phyloP scores from a whole-genome alignment of 148 eudicot genomes.

The Heliamphora exappendiculata region DNA sequence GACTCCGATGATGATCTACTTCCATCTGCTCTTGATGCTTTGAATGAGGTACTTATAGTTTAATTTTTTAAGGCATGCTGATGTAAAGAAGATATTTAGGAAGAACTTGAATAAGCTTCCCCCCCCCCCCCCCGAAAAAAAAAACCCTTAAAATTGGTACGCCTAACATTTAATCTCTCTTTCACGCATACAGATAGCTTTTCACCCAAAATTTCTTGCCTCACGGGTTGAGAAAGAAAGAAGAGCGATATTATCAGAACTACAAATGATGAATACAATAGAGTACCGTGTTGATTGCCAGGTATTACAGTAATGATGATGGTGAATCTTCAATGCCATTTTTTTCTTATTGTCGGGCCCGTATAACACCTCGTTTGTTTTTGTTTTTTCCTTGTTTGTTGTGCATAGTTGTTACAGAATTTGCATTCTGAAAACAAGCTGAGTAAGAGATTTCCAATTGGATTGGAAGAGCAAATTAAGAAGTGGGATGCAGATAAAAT shows the following conservation, averaged over 20 bases:
- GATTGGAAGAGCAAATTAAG: conserved; percentile 96
- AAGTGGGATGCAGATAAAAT: conserved; percentile 99
- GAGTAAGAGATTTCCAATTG: conserved; percentile 93
- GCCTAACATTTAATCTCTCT: neutral
- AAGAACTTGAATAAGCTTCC: neutral
- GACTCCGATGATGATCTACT: conserved; percentile 84
- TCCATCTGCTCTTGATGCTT: conserved; percentile 90
- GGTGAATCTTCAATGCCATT: conserved; percentile 4
- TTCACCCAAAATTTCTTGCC: conserved; percentile 86
- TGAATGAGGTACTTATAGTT: conserved; percentile 65
- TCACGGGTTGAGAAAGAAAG: conserved; percentile 99
- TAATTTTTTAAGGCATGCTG: neutral
- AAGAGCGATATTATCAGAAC: conserved; percentile 91
- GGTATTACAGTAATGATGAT: conserved; percentile 30
- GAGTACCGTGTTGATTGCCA: conserved; percentile 99
- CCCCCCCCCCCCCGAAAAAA: neutral
- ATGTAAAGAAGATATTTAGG: neutral
- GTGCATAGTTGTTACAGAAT: conserved; percentile 73
- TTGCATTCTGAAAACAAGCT: conserved; percentile 98
- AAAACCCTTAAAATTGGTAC: neutral
- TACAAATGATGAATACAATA: conserved; percentile 99
- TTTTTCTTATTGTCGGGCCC: neutral
- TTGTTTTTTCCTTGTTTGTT: conserved; percentile 14
- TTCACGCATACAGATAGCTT: conserved; percentile 65
- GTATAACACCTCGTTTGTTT: neutral